A percentile compares a stretch with the other conserved stretches of the same genome.
Evolutionary conservation across 495 filamentous ascomycete species (phyloP).

Genomic region (Talaromyces trachyspermus): DNA sequence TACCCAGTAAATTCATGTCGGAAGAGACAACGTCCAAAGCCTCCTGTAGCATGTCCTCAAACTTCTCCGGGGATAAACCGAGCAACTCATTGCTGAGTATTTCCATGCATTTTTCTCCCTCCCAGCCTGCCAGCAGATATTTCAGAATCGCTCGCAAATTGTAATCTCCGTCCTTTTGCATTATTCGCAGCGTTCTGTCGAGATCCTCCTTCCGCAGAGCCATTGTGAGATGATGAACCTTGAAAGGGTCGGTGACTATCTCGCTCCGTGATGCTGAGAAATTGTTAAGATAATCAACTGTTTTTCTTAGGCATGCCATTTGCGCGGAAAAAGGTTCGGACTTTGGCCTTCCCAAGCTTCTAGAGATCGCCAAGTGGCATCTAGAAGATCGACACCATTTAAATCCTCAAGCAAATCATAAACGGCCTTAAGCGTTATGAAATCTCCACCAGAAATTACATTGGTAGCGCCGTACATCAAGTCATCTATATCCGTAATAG

Average conservation of each 20-base stretch:
- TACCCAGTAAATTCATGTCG: neutral
- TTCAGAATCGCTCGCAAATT: neutral
- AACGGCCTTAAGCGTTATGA: neutral
- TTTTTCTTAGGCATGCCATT: neutral
- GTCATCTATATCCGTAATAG: neutral
- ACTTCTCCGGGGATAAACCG: neutral
- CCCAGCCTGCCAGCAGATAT: neutral
- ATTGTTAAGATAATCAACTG: neutral
- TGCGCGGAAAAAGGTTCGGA: neutral
- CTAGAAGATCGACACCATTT: conserved; percentile 1
- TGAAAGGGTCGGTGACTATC: neutral
- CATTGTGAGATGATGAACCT: conserved; percentile 5
- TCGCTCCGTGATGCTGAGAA: neutral
- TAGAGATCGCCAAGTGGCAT: conserved; percentile 1
- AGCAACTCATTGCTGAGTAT: conserved; percentile 5
- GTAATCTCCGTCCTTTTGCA: conserved; percentile 4
- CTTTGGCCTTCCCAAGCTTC: neutral
- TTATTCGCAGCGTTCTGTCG: neutral
- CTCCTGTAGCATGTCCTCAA: conserved; percentile 2
- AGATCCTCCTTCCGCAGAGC: neutral
- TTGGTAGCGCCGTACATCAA: neutral
- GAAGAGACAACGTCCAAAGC: neutral
- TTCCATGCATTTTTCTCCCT: conserved; percentile 4
- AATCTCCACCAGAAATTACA: neutral
- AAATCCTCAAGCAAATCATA: neutral